phyloP scores from a whole-genome alignment of 1,139 yeast genomes.

The Sugiyamaella sp. region DNA sequence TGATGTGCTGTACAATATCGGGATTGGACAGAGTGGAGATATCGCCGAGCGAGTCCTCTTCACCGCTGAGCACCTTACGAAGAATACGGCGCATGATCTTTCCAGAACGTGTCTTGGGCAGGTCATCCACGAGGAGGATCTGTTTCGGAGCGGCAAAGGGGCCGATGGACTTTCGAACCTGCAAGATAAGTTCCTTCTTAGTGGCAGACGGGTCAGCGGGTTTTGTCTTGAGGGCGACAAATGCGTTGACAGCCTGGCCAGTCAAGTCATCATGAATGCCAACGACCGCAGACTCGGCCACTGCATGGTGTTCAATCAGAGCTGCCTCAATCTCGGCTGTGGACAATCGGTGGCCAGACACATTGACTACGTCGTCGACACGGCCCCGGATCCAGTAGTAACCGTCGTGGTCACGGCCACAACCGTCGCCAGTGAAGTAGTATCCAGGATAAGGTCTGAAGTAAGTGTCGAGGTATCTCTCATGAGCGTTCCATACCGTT shows the following conservation, averaged over 20 bases:
- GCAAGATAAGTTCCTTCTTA: constrained; percentile 81
- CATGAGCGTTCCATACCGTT: constrained; percentile 90
- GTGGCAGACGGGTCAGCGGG: constrained; percentile 57
- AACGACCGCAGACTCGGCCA: constrained; percentile 93
- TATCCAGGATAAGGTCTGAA: constrained; percentile 94
- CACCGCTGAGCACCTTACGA: constrained; percentile 87
- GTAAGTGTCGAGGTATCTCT: constrained; percentile 89
- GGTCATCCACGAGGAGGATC: constrained; percentile 81
- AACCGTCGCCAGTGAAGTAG: constrained; percentile 99
- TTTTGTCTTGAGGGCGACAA: constrained; percentile 74
- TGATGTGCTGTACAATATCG: constrained; percentile 76
- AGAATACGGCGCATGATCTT: constrained; percentile 98
- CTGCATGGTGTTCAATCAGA: constrained; percentile 73
- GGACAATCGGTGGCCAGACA: constrained; percentile 94
- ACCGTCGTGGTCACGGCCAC: constrained; percentile 96
- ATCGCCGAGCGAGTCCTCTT: constrained; percentile 93
- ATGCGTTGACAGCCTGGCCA: constrained; percentile 96
- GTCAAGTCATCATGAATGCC: constrained; percentile 94
- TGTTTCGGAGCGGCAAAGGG: constrained; percentile 98
- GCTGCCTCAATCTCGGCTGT: constrained; percentile 98
- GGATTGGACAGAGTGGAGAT: constrained; percentile 90
- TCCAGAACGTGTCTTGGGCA: constrained; percentile 98
- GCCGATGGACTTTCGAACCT: constrained; percentile 92
- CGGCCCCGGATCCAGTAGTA: constrained; percentile 99
- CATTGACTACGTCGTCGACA: constrained; percentile 98